Conservation (phyloP, 2,329 filamentous ascomycete species). For the Penicillium verrucosum region DNA sequence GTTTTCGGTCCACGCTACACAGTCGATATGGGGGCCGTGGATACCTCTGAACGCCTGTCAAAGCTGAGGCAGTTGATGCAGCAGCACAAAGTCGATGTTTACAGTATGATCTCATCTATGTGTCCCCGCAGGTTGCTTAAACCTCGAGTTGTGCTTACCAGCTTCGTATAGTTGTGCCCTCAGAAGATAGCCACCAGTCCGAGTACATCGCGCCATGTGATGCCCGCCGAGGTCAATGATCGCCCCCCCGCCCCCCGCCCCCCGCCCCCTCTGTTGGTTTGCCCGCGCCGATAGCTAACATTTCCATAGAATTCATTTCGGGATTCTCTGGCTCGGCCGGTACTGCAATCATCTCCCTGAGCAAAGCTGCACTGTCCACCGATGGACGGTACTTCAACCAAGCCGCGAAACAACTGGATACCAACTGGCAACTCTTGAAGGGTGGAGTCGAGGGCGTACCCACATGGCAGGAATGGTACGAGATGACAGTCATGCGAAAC, state of each 20-base stretch:
- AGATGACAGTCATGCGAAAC: not conserved
- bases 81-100: constrained; percentile 81
- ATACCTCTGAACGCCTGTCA: constrained; percentile 73
- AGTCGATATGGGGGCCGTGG: constrained; percentile 69
- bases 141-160: constrained; percentile 31
- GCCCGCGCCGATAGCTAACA: constrained; percentile 15
- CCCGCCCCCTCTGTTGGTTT: constrained; percentile 4
- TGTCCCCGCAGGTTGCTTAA: constrained; percentile 2
- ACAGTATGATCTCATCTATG: constrained; percentile 59
- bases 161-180: constrained; percentile 71
- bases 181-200: constrained; percentile 94
- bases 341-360: constrained; percentile 80
- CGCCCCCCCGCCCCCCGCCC: not conserved
- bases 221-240: constrained; percentile 65
- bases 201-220: constrained; percentile 98
- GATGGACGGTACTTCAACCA: constrained; percentile 99
- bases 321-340: constrained; percentile 95
- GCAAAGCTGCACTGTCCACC: constrained; percentile 85
- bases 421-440: constrained; percentile 88
- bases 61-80: constrained; percentile 82
- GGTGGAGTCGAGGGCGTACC: constrained; percentile 90
- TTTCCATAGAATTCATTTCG: constrained; percentile 68
- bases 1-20: constrained; percentile 34
- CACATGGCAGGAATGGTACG: constrained; percentile 94
- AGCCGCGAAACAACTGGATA: constrained; percentile 82